Evolutionary conservation across 345 rosid genomes (phyloP).

Genomic region (Boechera retrofracta): DNA sequence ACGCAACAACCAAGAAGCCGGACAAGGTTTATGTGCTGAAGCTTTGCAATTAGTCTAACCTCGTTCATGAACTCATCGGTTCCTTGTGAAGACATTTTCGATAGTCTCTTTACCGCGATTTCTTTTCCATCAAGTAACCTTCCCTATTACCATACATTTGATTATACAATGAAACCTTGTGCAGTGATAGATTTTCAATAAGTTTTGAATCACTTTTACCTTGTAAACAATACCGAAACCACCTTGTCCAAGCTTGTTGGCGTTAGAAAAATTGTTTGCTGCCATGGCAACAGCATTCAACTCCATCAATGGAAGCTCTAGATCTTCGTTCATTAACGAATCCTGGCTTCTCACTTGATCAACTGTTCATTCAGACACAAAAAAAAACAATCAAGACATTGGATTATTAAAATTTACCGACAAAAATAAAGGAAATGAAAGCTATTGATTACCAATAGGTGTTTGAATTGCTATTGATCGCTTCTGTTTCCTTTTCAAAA

Average conservation of each 20-base stretch:
- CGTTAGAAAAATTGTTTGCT: background rate
- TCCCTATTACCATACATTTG: conserved; percentile 45
- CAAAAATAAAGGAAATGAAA: background rate
- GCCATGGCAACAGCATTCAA: conserved; percentile 1
- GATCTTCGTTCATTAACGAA: background rate
- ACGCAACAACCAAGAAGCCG: conserved; percentile 64
- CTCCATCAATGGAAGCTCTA: conserved; percentile 9
- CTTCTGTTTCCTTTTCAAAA: conserved; percentile 60
- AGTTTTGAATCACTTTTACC: conserved; percentile 46
- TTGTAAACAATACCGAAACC: conserved; percentile 83
- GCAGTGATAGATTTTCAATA: background rate
- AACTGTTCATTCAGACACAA: background rate
- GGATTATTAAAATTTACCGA: background rate
- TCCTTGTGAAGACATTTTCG: conserved; percentile 65
- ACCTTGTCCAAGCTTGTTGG: conserved; percentile 34
- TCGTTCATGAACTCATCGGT: conserved; percentile 76
- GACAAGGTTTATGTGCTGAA: conserved; percentile 77
- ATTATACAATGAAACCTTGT: background rate
- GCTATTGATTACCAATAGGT: conserved; percentile 17
- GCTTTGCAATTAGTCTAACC: conserved; percentile 67
- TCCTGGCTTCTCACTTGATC: background rate
- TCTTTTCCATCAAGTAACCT: conserved; percentile 54
- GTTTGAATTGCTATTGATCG: conserved; percentile 14
- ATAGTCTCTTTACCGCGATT: conserved; percentile 75
- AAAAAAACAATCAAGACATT: background rate